phyloP scores from a whole-genome alignment of 2,329 filamentous ascomycete genomes.

The Ceratocystiopsis brevicomis region DNA sequence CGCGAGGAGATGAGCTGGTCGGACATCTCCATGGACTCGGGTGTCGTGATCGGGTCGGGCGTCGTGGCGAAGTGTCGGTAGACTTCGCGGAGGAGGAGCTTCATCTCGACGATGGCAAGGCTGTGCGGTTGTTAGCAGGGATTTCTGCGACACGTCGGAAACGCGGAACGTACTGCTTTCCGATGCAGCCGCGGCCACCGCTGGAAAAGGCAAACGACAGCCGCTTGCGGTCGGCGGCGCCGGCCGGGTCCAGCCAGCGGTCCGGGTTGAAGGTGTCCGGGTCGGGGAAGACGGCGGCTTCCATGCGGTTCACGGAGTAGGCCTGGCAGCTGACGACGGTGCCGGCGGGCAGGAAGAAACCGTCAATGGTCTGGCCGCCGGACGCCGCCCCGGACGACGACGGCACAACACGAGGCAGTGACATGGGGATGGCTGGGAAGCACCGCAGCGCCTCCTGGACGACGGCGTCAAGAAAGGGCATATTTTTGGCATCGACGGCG shows the following conservation, averaged over 20 bases:
- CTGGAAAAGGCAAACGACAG: slow-evolving; percentile 47
- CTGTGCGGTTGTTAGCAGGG: slow-evolving; percentile 14
- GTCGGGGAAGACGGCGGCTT: slow-evolving; percentile 52
- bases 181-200: slow-evolving; percentile 46
- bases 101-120: slow-evolving; percentile 50
- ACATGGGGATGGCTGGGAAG: slow-evolving; percentile 48
- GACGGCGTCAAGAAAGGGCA: slow-evolving; percentile 42
- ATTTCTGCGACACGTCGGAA: no score
- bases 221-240: slow-evolving; percentile 49
- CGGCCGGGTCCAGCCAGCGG: slow-evolving; percentile 59
- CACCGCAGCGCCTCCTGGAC: slow-evolving; percentile 42
- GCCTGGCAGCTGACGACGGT: slow-evolving; percentile 43
- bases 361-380: slow-evolving; percentile 36
- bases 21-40: slow-evolving; percentile 40
- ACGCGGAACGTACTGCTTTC: slow-evolving; percentile 38
- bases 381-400: slow-evolving; percentile 14
- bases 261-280: slow-evolving; percentile 65
- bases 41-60: slow-evolving; percentile 33
- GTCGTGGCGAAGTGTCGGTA: slow-evolving; percentile 40
- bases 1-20: slow-evolving; percentile 50
- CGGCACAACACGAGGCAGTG: slow-evolving; percentile 41
- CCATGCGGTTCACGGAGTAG: slow-evolving; percentile 39
- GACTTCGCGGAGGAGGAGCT: slow-evolving; percentile 40
- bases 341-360: slow-evolving; percentile 30
- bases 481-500: slow-evolving; percentile 8